A percentile compares a stretch with the other conserved stretches of the same genome.
Evolutionary conservation across 192 early-diverging fungal species (phyloP).

Genomic region (Coemansia furcata): DNA sequence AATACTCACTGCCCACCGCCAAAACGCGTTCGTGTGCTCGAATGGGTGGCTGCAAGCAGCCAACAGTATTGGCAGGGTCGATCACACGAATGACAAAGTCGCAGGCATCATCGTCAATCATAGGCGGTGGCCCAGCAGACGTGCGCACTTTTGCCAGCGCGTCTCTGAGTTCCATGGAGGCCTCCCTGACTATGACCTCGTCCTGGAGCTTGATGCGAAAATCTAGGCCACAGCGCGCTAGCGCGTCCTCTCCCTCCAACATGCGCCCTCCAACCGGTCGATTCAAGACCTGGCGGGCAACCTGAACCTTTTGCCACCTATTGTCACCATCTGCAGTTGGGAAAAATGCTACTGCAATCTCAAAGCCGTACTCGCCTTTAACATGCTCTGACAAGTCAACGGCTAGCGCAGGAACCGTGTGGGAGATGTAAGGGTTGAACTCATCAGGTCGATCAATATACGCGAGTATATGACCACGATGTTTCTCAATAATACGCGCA

Average conservation of each 20-base stretch:
- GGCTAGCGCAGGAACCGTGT: slow-evolving; percentile 24
- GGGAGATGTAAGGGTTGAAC: slow-evolving; percentile 23
- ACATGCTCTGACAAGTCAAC: slow-evolving; percentile 41
- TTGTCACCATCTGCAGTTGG: slow-evolving; percentile 14
- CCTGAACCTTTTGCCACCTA: slow-evolving; percentile 51
- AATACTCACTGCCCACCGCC: slow-evolving; percentile 46
- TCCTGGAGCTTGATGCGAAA: slow-evolving; percentile 43
- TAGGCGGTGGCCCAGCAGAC: not conserved
- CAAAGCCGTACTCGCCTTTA: slow-evolving; percentile 46
- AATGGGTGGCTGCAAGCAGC: slow-evolving; percentile 44
- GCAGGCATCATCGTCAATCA: slow-evolving; percentile 23
- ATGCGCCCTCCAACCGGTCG: slow-evolving; percentile 22
- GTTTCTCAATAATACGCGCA: slow-evolving; percentile 15
- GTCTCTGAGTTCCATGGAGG: slow-evolving; percentile 1
- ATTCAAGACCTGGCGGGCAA: slow-evolving; percentile 46
- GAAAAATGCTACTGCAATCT: slow-evolving; percentile 26
- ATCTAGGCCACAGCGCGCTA: slow-evolving; percentile 44
- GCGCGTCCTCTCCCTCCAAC: slow-evolving; percentile 23
- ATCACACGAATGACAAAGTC: slow-evolving; percentile 35
- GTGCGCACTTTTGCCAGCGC: slow-evolving; percentile 5
- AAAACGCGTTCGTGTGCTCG: slow-evolving; percentile 37
- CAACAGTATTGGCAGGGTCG: slow-evolving; percentile 43
- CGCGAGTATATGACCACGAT: slow-evolving; percentile 33
- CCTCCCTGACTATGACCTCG: slow-evolving; percentile 16
- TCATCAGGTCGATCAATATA: slow-evolving; percentile 12